Percentiles rank a stretch among this genome's conserved stretches.
phyloP scores from a whole-genome alignment of 176 grass and related monocot genomes.

The Carex myosuroides region DNA sequence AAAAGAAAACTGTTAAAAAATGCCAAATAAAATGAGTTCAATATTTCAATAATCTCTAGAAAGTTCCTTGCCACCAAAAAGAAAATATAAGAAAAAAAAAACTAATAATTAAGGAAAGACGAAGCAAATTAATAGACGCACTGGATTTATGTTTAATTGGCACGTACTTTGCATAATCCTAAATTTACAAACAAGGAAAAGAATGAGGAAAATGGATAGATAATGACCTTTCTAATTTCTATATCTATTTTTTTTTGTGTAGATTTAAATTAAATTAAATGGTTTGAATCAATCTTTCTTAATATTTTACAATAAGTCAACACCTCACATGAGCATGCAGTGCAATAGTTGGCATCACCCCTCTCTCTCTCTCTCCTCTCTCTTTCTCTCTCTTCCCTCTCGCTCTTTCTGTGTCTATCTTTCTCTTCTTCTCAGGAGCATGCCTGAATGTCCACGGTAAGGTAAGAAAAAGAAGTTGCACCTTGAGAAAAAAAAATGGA shows the following conservation, averaged over 20 bases:
- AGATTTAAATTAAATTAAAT: slow-evolving; percentile 11
- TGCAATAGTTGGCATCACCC: slow-evolving; percentile 22
- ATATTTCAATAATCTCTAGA: background rate
- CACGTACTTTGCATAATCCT: background rate
- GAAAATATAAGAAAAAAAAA: background rate
- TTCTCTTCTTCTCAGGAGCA: slow-evolving; percentile 29
- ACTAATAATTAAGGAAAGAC: background rate
- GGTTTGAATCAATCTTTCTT: background rate
- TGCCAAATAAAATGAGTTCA: background rate
- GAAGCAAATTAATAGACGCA: background rate
- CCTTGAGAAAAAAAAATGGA: slow-evolving; percentile 8
- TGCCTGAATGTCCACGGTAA: slow-evolving; percentile 81
- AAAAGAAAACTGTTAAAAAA: background rate
- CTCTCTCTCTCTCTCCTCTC: too few relatives aligned
- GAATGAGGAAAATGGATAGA: background rate
- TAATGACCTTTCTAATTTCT: background rate
- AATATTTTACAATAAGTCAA: slow-evolving; percentile 23
- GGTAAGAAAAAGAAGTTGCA: slow-evolving; percentile 41
- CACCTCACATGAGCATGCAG: slow-evolving; percentile 29
- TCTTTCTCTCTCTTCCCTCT: background rate
- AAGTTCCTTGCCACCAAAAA: background rate
- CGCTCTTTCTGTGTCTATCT: slow-evolving; percentile 7
- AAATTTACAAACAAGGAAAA: slow-evolving; percentile 16
- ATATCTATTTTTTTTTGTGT: slow-evolving; percentile 2
- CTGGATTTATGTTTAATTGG: background rate